Evolutionary conservation across 192 early-diverging fungal genomes (phyloP), one percentile per base, ranked within the genome.

Genomic region (Umbelopsis ramanniana): DNA sequence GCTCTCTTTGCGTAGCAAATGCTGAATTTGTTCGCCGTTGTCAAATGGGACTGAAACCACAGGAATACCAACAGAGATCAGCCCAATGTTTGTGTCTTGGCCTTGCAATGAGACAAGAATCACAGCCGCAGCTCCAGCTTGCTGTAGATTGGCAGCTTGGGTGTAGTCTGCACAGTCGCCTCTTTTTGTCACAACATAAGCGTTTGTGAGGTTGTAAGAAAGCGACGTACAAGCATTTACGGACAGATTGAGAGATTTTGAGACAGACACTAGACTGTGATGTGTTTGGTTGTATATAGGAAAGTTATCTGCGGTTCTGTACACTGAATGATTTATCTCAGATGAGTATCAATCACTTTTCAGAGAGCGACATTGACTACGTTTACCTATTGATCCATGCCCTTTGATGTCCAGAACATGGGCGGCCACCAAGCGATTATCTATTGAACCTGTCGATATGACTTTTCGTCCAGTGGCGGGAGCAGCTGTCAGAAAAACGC

Each of bases 121-220:
- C 2, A 87, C 86, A 26, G 79, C 91, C 12, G 81, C 72, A 0
- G 92, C 92, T 23, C 89, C 89, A 17, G 90, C 92, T 19, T 47
- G 54, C 50, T 22, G 10, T 24, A 57, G 14, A 14, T 57, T 57
- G 14, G 11, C 2, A 57, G 54, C 54, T 24, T 57, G 21, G 12
- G 26, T 7, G 0, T 24, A 12, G 24, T 57, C 54, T 15, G 54
- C 0, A 26, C 54, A 57, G 26, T 22, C 11, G 12, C 54, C 54
- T 29, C 54, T 21, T 7, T 29, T 26, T 1, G 26, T 24, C 54
- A 57, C 15, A 9, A 57, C 54, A 57, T 57, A 57, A 0, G 26
- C 23, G 3, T 57, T 29, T 6, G 54, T 33, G 26, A 57, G 26
- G 14, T 14, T 57, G 23, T 22, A 2, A 57, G 22, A 23, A 29